Base-by-base conservation (phyloP, 208 protist genomes). In the Endotrypanum monterogeii region DNA sequence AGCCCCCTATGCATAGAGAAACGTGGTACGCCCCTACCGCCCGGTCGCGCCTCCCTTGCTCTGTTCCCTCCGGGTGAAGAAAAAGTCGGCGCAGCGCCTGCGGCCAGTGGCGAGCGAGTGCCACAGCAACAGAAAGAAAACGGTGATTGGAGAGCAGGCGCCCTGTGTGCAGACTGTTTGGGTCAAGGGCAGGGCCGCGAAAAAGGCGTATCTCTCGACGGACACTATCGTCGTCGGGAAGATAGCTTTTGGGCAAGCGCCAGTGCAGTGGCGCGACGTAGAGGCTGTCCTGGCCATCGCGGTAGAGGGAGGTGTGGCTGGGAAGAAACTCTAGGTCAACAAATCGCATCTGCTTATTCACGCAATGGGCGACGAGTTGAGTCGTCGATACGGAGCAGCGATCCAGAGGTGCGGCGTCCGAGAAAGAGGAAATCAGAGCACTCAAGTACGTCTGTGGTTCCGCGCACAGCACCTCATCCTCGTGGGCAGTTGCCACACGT, bases 281-380 rank as follows among this genome's bases (percentile, higher is more conserved):
- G 83, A 73, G 67, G 54, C 30, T 63, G 52, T 85, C 69, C 41
- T 54, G n/a, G 68, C 32, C 11, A 56, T 71, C 6, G 2, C 60
- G 55, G 68, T 68, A 80, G 77, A 94, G 81, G 23, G 81, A 80
- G 9, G 54, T 28, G 62, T 84, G 75, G 41, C 63, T 57, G 23
- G 89, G 86, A 55, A 57, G 78, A 50, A 94, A 94, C 20, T 77
- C 50, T 23, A 74, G 66, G 68, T 94, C 89, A 12, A 92, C 85
- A 73, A 90, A 92, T 6, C 83, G 83, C 18, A 86, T 39, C 48
- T 69, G 48, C 37, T 83, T 39, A 20, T 74, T 58, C 18, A 90
- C 51, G 75, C 85, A 90, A 50, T 67, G 44, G 7, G 28, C 41
- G 35, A 91, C 56, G 3, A 78, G 78, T 14, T 72, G 66, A 50